Base-by-base conservation (phyloP, 2,329 filamentous ascomycete genomes). In the Epichloe sp. region DNA sequence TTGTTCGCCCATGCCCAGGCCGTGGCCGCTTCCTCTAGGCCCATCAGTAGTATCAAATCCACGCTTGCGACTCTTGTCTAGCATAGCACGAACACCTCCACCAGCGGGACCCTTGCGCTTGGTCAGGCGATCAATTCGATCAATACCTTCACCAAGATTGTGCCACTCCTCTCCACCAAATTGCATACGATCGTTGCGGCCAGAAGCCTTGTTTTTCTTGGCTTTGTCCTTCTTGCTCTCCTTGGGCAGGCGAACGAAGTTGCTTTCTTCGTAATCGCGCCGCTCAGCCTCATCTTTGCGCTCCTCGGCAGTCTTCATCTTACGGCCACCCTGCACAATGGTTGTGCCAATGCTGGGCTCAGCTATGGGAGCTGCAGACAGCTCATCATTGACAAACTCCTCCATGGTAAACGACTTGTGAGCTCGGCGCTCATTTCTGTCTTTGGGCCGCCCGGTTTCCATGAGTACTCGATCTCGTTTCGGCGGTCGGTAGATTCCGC, bases 131-230 rank as follows among this genome's bases (percentile, higher is more conserved):
- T 89, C 85, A 67, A 96, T 95, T 44, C 91, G 78, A 68, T 95
- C 88, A 48, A 90, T 79, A 7, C 89, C 88, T 64, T 90, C 84
- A 52, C 87, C 88, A 44, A 98, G 72, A 26, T 85, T 83, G 56
- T 84, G 80, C 88, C 89, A 97, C 64, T 97, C 93, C 69, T 97
- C 93, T 48, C 93, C 93, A 55, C 91, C 91, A 69, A 80, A 82
- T 59, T 71, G 70, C 86, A 96, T 67, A 75, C 82, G 69, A 60
- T 71, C 64, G 56, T 66, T 70, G 57, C 71, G 65, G 10, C 71
- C 71, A 41, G 72, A 71, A 34, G 72, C 71, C 63, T 78, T 75
- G 43, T 67, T 69, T 65, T 78, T 81, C 71, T 86, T 84, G 46
- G 80, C 77, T 53, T 74, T 71, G 5, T 95, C 89, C 71, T 95